These are phyloP conservation scores for Termitomyces sp. DNA, from an alignment of 768 basidiomycete species.

Conservation along the genomic window DNA sequence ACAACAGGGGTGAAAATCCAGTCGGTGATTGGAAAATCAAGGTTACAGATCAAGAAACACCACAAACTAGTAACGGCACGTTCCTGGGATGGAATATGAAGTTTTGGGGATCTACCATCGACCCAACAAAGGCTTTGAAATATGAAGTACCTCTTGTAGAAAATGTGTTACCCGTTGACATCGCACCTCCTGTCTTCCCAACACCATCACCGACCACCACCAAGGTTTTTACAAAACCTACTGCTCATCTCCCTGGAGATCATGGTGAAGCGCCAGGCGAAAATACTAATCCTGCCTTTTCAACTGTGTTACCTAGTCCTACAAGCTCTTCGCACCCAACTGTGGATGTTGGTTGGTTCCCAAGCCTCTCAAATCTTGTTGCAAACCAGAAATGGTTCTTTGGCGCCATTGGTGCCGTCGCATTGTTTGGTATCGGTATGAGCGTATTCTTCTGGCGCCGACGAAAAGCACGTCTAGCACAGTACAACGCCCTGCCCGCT, in stretches of 20 bases:
- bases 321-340: slow-evolving; percentile 40
- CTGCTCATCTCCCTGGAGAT: slow-evolving; percentile 80
- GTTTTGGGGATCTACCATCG: slow-evolving; percentile 85
- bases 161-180: slow-evolving; percentile 39
- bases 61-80: slow-evolving; percentile 44
- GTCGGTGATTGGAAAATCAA: slow-evolving; percentile 86
- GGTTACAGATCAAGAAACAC: slow-evolving; percentile 72
- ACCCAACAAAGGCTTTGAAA: slow-evolving; percentile 56
- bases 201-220: slow-evolving; percentile 32
- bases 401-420: slow-evolving; percentile 72
- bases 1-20: slow-evolving; percentile 83
- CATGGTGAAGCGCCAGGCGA: slow-evolving; percentile 79
- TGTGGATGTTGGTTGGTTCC: slow-evolving; percentile 77
- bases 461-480: slow-evolving; percentile 32
- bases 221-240: slow-evolving; percentile 77
- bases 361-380: slow-evolving; percentile 67
- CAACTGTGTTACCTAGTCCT: slow-evolving; percentile 24
- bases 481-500: slow-evolving; percentile 55
- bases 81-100: slow-evolving; percentile 92
- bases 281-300: slow-evolving; percentile 69
- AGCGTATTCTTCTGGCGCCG: slow-evolving; percentile 82
- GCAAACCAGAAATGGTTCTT: slow-evolving; percentile 87
- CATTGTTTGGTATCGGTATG: slow-evolving; percentile 63
- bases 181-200: slow-evolving; percentile 31
- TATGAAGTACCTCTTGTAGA: slow-evolving; percentile 57